phyloP scores from a whole-genome alignment of 2,329 filamentous ascomycete species.

The Fusarium succisae region DNA sequence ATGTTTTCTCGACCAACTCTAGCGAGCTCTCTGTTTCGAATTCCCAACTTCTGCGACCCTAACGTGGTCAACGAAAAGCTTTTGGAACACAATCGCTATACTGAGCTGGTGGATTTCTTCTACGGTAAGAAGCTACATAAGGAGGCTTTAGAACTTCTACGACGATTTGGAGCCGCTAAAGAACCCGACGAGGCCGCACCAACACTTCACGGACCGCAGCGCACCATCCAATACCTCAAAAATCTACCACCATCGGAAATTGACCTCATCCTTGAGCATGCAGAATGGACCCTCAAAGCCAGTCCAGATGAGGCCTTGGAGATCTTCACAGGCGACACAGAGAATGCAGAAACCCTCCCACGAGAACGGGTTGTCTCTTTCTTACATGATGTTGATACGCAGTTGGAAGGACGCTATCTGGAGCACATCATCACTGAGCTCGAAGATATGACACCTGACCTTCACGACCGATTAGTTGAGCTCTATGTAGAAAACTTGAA shows the following conservation, averaged over 20 bases:
- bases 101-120: conserved; percentile 96
- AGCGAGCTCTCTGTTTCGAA: conserved; percentile 89
- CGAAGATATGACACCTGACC: conserved; percentile 82
- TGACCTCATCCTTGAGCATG: conserved; percentile 90
- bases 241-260: conserved; percentile 86
- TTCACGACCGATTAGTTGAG: conserved; percentile 85
- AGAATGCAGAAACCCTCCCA: conserved; percentile 91
- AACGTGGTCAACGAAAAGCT: conserved; percentile 94
- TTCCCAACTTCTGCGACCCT: conserved; percentile 97
- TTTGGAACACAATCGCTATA: conserved; percentile 87
- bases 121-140: conserved; percentile 94
- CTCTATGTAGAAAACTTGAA: conserved; percentile 69
- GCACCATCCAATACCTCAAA: conserved; percentile 91
- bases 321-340: conserved; percentile 90
- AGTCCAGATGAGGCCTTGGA: conserved; percentile 86
- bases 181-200: conserved; percentile 61
- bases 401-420: conserved; percentile 82
- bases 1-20: conserved; percentile 91
- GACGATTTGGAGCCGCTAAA: conserved; percentile 76
- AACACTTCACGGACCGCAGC: conserved; percentile 78
- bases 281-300: conserved; percentile 82
- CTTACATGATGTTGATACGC: conserved; percentile 72
- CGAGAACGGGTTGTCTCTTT: conserved; percentile 80
- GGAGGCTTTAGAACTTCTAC: conserved; percentile 83
- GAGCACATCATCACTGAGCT: conserved; percentile 92